Base-by-base conservation (phyloP, 2,329 filamentous ascomycete species). In the Orbilia oligospora region DNA sequence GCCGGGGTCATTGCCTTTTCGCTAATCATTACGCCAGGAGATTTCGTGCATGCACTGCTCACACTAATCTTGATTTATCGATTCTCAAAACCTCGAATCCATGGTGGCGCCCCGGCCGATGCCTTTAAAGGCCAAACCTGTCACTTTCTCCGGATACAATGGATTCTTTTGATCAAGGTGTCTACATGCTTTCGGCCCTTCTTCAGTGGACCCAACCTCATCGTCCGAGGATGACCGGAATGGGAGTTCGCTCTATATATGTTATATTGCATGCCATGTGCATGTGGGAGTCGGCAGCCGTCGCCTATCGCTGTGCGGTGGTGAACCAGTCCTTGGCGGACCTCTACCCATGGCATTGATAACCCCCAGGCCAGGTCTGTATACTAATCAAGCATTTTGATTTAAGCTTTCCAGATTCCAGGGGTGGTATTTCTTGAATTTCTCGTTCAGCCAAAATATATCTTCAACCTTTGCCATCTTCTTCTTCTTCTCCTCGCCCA, bases 1-100 rank as follows among this genome's bases (percentile, higher is more conserved):
- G 72, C 72, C 72, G 72, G 72, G 72, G 41, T 71, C 64, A 69
- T 36, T 63, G 18, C 41, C 22, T 53, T 41, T 24, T 75, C 71
- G 71, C 71, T 75, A 75, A 69, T 55, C 63, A 68, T 64, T 64
- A 58, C 64, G 55, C 64, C 46, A 66, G 33, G 33, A 53, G 44
- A 56, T 68, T 38, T 51, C 27, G 33, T 27, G 70, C 70, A 58
- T 66, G n/a, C 20, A 38, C 20, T 66, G 33, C 48, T n/a, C 12
- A 51, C 70, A 46, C 70, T 66, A 61, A 61, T 41, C 70, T 73
- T 67, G 61, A 58, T 67, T 61, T 61, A 36, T 49, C 55, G 55
- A 44, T 44, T 16, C 30, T 38, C 18, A 48, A 65, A 61, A 51
- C 61, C 49, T 67, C 51, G 51, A 61, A 51, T 49, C 67, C 44